Base-by-base conservation (phyloP, 345 rosid genomes). In the Salix caprea region DNA sequence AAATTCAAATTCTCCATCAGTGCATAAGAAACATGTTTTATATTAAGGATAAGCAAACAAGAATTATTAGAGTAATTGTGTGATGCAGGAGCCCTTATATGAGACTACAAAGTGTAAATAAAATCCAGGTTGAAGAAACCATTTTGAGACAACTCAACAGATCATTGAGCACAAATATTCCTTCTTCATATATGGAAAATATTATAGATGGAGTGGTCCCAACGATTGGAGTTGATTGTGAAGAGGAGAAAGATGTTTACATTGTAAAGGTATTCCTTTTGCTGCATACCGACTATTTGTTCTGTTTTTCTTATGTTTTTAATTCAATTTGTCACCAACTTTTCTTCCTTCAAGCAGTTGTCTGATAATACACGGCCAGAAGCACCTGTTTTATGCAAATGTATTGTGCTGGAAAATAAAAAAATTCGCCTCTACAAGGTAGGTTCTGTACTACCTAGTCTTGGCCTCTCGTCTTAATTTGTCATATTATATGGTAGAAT, bases 401-500 rank as follows among this genome's bases (percentile, higher is more conserved):
- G 96, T 64, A 66, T 34, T 2, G 24, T 81, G 9, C 72, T 60
- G n/a, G 88, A 84, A 77, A 91, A 84, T 77, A 79, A 88, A 69
- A 78, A 70, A 24, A 93, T 91, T 34, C 74, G 72, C 30, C 78
- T 89, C 44, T 85, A 89, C 78, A 88, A 87, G 94, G 94, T 76
- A 85, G 77, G 92, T 86, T 73, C 69, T 64, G 58, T 62, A 44
- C 67, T 67, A 16, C 37, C 36, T 13, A n/a, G 36, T 44, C 48
- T 13, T 44, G 48, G 12, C 48, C 48, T 44, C 16, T 44, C 16
- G 1, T 44, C 5, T 44, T 44, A 39, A 39, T 39, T 39, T 39
- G 2, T 39, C 9, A 7, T 7, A 37, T 37, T 37, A 7, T 7
- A 0, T 7, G 40, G 10, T 37, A 37, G 40, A 37, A 37, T 37